Percentiles rank a stretch among this genome's conserved stretches.
These are phyloP conservation scores for Plasmopara muralis DNA, from an alignment of 352 stramenopile genomes.

Conservation along the genomic window DNA sequence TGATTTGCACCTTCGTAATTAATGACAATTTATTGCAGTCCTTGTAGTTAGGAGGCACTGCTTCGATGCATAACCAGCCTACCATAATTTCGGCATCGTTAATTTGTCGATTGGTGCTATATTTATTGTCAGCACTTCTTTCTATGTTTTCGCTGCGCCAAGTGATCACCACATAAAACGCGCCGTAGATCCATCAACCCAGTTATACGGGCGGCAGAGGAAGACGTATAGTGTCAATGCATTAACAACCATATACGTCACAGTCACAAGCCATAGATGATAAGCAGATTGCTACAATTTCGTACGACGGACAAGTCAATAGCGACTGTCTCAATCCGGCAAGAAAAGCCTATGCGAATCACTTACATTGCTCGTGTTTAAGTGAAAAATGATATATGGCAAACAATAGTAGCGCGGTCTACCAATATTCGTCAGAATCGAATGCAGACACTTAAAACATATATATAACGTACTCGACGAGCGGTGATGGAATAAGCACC, in stretches of 20 bases:
- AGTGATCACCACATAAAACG: constrained; percentile 85
- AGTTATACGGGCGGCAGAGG: constrained; percentile 57
- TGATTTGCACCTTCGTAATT: neutral
- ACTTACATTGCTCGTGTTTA: constrained; percentile 66
- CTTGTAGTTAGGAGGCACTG: neutral
- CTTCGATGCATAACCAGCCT: neutral
- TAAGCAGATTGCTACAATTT: constrained; percentile 45
- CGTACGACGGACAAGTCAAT: constrained; percentile 5
- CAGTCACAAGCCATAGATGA: constrained; percentile 32
- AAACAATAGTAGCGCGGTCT: constrained; percentile 81
- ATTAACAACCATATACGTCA: constrained; percentile 58
- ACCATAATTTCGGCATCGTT: neutral
- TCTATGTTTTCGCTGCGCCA: neutral
- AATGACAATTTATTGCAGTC: neutral
- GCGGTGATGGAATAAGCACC: constrained; percentile 78
- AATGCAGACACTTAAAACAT: neutral
- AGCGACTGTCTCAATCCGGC: neutral
- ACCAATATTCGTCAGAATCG: neutral
- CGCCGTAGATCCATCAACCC: constrained; percentile 69
- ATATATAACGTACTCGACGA: constrained; percentile 71
- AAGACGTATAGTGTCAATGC: constrained; percentile 66
- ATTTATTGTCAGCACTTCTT: too few species aligned
- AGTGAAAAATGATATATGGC: constrained; percentile 70
- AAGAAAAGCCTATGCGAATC: neutral
- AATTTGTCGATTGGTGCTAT: too few species aligned